Percentiles rank a stretch among this genome's conserved stretches.
phyloP scores from a whole-genome alignment of 106 monocot genomes.

The Dendrobium officinale region DNA sequence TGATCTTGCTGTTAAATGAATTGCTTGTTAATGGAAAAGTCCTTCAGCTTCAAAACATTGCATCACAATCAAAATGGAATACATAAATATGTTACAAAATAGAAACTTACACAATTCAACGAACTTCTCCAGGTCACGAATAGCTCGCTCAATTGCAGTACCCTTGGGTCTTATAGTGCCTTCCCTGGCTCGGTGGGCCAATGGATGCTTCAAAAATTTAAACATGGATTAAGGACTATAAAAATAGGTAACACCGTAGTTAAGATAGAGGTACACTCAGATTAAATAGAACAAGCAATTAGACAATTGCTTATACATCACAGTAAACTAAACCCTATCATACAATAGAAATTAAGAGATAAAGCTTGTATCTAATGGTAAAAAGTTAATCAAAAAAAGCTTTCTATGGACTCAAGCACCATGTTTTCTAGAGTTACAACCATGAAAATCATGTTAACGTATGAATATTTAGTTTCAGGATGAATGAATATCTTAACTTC shows the following conservation, averaged over 20 bases:
- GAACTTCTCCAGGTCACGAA: conserved; percentile 82
- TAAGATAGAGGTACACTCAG: neutral
- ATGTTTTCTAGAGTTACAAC: neutral
- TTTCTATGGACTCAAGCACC: neutral
- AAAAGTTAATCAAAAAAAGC: neutral
- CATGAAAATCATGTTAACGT: neutral
- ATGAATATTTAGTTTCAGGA: neutral
- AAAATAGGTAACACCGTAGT: neutral
- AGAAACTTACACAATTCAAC: conserved; percentile 67
- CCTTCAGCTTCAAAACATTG: neutral
- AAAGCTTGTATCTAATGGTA: neutral
- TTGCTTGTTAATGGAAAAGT: neutral
- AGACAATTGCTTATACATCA: neutral
- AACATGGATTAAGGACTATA: neutral
- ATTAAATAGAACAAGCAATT: neutral
- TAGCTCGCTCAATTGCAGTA: conserved; percentile 78
- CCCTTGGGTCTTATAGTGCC: conserved; percentile 65
- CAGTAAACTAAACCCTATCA: neutral
- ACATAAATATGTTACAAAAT: neutral
- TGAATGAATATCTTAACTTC: neutral
- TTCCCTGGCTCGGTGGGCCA: conserved; percentile 36
- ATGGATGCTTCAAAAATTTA: conserved; percentile 20
- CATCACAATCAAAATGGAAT: neutral
- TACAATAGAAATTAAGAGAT: neutral
- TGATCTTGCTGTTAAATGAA: conserved; percentile 61